phyloP scores from a whole-genome alignment of 148 eudicot species.

The Fagopyrum tataricum region DNA sequence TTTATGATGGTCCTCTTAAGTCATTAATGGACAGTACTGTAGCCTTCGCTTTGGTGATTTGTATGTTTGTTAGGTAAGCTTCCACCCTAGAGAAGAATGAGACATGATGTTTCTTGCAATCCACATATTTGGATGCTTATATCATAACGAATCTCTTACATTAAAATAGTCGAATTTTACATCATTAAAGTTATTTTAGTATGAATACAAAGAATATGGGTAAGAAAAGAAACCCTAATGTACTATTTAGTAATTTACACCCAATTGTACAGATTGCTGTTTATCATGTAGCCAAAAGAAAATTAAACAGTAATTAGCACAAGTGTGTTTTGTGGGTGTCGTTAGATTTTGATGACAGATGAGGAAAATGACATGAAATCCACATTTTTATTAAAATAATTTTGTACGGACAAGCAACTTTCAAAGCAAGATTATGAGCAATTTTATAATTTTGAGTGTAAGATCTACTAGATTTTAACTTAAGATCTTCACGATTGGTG shows the following conservation, averaged over 20 bases:
- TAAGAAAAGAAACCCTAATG: not conserved
- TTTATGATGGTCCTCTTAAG: not conserved
- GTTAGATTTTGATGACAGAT: constrained; percentile 8
- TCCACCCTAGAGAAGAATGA: not conserved
- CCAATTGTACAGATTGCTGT: not conserved
- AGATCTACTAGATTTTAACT: not conserved
- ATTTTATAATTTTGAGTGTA: not conserved
- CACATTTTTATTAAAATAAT: not conserved
- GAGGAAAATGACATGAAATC: constrained; percentile 8
- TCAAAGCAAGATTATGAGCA: not conserved
- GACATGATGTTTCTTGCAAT: constrained; percentile 5
- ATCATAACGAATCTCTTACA: not conserved
- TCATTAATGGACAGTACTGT: constrained; percentile 2
- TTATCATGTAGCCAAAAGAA: not conserved
- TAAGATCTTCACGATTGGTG: constrained; percentile 8
- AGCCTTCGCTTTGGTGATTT: not conserved
- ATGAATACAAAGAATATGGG: not conserved
- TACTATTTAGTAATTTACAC: not conserved
- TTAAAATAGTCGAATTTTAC: constrained; percentile 6
- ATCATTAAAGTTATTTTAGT: not conserved
- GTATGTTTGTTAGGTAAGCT: constrained; percentile 8
- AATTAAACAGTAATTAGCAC: not conserved
- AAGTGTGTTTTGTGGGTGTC: not conserved
- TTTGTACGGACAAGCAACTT: constrained; percentile 9
- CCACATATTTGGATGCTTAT: constrained; percentile 5